Evolutionary conservation across 2,329 filamentous ascomycete genomes (phyloP), one percentile per base, ranked within the genome.

Genomic region (Lachnellula arida): DNA sequence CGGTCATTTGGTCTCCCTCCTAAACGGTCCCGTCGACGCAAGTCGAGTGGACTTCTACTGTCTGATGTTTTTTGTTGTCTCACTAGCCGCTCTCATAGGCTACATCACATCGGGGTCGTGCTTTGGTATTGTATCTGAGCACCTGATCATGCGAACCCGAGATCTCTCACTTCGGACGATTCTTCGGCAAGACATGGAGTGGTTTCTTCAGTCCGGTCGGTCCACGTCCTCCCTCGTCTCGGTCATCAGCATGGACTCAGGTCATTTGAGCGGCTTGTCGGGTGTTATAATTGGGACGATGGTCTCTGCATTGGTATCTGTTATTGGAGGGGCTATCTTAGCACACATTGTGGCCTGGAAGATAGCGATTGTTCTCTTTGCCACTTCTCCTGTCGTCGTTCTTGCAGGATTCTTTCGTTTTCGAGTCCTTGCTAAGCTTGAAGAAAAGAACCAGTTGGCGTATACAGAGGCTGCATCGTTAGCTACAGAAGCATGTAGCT

Each of bases 341-440:
- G 83, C 86, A 0, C 85, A 88, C 59, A 81, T 89, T 46, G 76
- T 91, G 47, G 85, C 85, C 2, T 91, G 88, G 88, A 87, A 83
- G 65, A 89, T 91, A 58, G 87, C 87, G 0, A 72, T 91, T 14
- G 87, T 91, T 3, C 86, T 86, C 53, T 75, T 91, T 5, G 79
- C 86, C 0, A 77, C 82, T 8, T 82, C 91, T 0, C 88, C 88
- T 0, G 71, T 91, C 9, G 78, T 90, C 5, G 75, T 91, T 0
- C 84, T 83, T 1, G 79, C 86, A 0, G 87, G 88, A 0, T 79
- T 88, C 59, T 82, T 91, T 80, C 81, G 88, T 60, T 75, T 91
- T 15, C 78, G 78, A 1, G 78, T 84, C 3, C 77, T 88, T 1
- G 78, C 81, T 2, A 76, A 79, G 39, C 84, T 86, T 48, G 82